phyloP scores from a whole-genome alignment of 257 asterid genomes.

The Coffea eugenioides region DNA sequence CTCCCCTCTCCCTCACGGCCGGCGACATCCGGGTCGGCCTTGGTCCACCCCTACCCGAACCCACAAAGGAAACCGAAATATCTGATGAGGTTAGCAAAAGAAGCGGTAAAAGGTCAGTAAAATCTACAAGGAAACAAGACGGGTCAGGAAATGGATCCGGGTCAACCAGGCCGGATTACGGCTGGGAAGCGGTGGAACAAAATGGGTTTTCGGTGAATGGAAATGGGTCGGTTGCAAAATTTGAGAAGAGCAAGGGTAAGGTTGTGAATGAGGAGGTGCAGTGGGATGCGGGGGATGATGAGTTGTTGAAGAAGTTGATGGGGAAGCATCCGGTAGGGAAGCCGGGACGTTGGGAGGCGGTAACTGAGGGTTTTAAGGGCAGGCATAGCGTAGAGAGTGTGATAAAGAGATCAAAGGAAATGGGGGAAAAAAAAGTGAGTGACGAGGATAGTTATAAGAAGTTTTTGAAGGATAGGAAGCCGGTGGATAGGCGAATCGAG shows the following conservation, averaged over 20 bases:
- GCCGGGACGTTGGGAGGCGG: slow-evolving; percentile 98
- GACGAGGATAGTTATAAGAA: slow-evolving; percentile 71
- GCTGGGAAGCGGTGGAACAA: background rate
- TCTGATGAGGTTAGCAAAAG: slow-evolving; percentile 29
- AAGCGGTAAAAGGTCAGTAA: slow-evolving; percentile 38
- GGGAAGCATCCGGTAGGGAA: slow-evolving; percentile 87
- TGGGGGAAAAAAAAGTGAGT: slow-evolving; percentile 58
- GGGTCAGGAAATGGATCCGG: slow-evolving; percentile 16
- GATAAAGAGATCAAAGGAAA: slow-evolving; percentile 56
- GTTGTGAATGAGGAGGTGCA: slow-evolving; percentile 28
- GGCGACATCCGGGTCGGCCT: slow-evolving; percentile 91
- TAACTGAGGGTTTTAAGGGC: slow-evolving; percentile 73
- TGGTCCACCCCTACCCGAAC: slow-evolving; percentile 50
- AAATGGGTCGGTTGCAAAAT: slow-evolving; percentile 16
- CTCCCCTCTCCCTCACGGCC: slow-evolving; percentile 74
- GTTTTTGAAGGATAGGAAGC: slow-evolving; percentile 71
- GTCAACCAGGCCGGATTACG: background rate
- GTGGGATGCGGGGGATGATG: slow-evolving; percentile 72
- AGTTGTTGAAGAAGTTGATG: slow-evolving; percentile 65
- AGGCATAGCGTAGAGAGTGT: slow-evolving; percentile 64
- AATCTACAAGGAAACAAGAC: slow-evolving; percentile 26
- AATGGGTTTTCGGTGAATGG: slow-evolving; percentile 14
- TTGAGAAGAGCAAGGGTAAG: slow-evolving; percentile 29
- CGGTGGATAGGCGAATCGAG: slow-evolving; percentile 50
- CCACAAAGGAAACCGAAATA: slow-evolving; percentile 14